Evolutionary conservation across 2,329 filamentous ascomycete species (phyloP), one percentile per base, ranked within the genome.

Genomic region (Nigrospora oryzae): DNA sequence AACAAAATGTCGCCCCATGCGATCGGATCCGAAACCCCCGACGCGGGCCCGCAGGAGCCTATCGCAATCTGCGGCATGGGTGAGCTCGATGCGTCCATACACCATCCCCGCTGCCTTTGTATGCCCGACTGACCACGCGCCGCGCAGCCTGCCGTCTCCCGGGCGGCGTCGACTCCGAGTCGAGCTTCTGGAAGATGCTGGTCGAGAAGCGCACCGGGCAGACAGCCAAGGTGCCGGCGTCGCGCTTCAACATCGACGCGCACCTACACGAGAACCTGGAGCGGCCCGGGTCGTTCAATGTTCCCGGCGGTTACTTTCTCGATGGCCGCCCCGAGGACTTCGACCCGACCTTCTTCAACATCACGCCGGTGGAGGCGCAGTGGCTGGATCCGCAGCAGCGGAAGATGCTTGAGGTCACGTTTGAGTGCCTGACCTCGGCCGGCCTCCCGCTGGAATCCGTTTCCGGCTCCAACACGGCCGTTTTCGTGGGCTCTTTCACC

Each of bases 321-420:
- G 44, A 55, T 28, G 52, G 48, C 14, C 44, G 45, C 4, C 50
- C 46, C 1, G 38, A 49, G 5, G 50, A 55, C 15, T 59, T 59
- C 43, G 56, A 59, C 23, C 51, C 49, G 35, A 59, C 49, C 3
- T 68, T 72, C 51, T 73, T 72, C 52, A 54, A 57, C 34, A 66
- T 70, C 36, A 59, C 53, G 1, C 57, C 61, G 1, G 49, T 56
- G 14, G 68, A 72, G 48, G 65, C 64, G 15, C 54, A 56, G 42
- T 55, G 53, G 23, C 60, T 70, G 47, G 68, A 72, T 40, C 68
- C 68, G 0, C 67, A 70, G 48, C 65, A 69, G 46, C 55, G 67
- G 1, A 58, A 62, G 46, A 50, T 66, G 16, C 56, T 68, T 2
- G 65, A 71, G 40, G 61, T 66, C 0, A 56, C 57, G 12, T 69